These are phyloP conservation scores for Sphaceloma murrayae DNA, from an alignment of 2,329 filamentous ascomycete genomes.

Conservation along the genomic window DNA sequence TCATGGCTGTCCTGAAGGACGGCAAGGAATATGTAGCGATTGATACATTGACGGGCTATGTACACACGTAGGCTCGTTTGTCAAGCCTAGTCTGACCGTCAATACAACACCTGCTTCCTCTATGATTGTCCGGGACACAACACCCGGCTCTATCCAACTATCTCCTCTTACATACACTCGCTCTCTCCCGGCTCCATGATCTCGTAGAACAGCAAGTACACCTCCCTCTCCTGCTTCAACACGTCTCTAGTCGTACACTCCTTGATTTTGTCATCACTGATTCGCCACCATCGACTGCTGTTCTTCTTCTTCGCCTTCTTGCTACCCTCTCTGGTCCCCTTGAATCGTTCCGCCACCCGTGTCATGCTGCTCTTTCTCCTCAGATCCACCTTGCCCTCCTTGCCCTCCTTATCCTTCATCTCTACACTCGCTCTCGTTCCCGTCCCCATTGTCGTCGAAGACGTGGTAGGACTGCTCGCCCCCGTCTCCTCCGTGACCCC, in stretches of 20 bases:
- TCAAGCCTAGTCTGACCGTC: no score
- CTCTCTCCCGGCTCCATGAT: constrained; percentile 42
- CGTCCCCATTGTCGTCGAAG: not conserved
- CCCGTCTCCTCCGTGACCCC: constrained; percentile 5
- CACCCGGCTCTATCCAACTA: not conserved
- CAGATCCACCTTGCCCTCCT: constrained; percentile 1
- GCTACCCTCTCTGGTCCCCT: constrained; percentile 4
- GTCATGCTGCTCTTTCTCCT: constrained; percentile 10
- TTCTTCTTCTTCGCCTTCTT: constrained; percentile 39
- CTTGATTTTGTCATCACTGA: constrained; percentile 93
- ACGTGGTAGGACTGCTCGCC: constrained; percentile 1
- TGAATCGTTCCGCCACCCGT: constrained; percentile 10
- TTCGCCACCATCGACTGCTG: constrained; percentile 86
- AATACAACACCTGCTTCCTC: not conserved
- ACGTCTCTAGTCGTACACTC: constrained; percentile 90
- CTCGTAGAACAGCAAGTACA: constrained; percentile 95
- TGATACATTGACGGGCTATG: no score
- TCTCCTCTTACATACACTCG: not conserved
- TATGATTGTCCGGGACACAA: not conserved
- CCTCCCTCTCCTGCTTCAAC: constrained; percentile 85
- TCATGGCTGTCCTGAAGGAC: no score
- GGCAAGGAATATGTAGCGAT: no score
- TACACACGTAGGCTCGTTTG: no score
- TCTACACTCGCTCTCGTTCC: not conserved
- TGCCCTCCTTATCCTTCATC: no score